Percentiles rank a stretch among this genome's conserved stretches.
phyloP scores from a whole-genome alignment of 108 stramenopile species.

The Stephanodiscus minutulus region DNA sequence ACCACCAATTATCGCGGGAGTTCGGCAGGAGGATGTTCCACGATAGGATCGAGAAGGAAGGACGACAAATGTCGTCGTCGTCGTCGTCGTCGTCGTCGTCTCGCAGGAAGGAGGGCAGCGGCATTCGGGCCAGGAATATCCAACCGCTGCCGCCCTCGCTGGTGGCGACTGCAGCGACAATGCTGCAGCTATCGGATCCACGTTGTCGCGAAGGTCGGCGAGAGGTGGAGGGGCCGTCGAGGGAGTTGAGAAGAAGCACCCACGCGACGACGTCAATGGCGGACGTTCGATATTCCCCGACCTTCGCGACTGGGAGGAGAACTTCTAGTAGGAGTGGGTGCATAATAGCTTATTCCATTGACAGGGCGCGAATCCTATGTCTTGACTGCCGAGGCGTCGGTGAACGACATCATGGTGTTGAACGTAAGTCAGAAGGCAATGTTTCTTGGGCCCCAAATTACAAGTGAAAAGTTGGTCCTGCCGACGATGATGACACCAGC shows the following conservation, averaged over 20 bases:
- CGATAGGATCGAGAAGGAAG: slow-evolving; percentile 44
- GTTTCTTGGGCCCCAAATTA: too few relatives aligned
- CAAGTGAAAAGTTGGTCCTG: too few relatives aligned
- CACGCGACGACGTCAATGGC: too few relatives aligned
- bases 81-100: background rate
- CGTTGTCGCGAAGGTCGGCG: background rate
- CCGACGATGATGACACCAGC: too few relatives aligned
- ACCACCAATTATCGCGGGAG: slow-evolving; percentile 60
- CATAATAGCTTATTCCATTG: background rate
- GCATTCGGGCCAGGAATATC: background rate
- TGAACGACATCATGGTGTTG: too few relatives aligned
- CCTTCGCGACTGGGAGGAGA: too few relatives aligned
- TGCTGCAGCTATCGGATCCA: background rate
- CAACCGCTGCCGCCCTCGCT: too few relatives aligned
- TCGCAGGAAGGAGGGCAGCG: background rate
- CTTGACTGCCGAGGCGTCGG: too few relatives aligned
- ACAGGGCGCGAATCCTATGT: too few relatives aligned
- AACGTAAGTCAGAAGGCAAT: too few relatives aligned
- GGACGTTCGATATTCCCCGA: too few relatives aligned
- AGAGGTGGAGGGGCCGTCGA: background rate
- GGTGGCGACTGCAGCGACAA: background rate
- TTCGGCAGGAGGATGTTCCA: slow-evolving; percentile 65
- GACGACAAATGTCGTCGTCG: background rate
- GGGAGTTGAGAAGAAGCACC: too few relatives aligned
- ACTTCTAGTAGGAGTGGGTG: background rate